Evolutionary conservation across 1,139 yeast species (phyloP).

Genomic region (Taphrina sp.): DNA sequence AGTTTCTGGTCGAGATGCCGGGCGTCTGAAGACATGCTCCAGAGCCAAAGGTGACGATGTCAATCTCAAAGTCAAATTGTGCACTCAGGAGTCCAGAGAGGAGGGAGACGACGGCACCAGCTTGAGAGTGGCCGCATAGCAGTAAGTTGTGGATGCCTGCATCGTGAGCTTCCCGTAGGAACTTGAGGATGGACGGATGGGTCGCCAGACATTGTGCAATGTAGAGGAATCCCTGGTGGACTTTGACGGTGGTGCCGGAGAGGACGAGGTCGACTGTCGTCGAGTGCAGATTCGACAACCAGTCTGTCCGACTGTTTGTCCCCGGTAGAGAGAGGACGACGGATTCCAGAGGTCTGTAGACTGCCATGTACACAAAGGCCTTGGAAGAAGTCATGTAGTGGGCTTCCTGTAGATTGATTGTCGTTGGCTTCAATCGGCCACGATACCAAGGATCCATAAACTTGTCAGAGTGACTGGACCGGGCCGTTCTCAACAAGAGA

Average conservation of each 20-base stretch:
- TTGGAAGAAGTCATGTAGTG: constrained; percentile 29
- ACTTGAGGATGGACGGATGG: constrained; percentile 4
- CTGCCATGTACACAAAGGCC: constrained; percentile 12
- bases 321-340: constrained; percentile 25
- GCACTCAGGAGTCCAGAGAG: constrained; percentile 5
- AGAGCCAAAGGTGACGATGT: constrained; percentile 21
- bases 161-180: constrained; percentile 1
- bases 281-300: constrained; percentile 27
- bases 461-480: neutral
- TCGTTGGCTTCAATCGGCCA: neutral
- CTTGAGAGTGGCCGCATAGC: constrained; percentile 26
- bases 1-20: too few species aligned
- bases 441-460: constrained; percentile 3
- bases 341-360: constrained; percentile 1
- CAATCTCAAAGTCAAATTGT: neutral
- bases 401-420: constrained; percentile 7
- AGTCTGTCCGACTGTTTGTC: constrained; percentile 24
- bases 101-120: constrained; percentile 27
- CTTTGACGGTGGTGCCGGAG: constrained; percentile 2
- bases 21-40: constrained; percentile 18
- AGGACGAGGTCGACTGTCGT: constrained; percentile 10
- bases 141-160: constrained; percentile 10
- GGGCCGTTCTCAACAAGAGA: neutral
- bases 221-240: constrained; percentile 21
- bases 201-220: constrained; percentile 17